Evolutionary conservation across 768 basidiomycete species (phyloP).

Genomic region (Pseudohyphozyma bogoriensis): DNA sequence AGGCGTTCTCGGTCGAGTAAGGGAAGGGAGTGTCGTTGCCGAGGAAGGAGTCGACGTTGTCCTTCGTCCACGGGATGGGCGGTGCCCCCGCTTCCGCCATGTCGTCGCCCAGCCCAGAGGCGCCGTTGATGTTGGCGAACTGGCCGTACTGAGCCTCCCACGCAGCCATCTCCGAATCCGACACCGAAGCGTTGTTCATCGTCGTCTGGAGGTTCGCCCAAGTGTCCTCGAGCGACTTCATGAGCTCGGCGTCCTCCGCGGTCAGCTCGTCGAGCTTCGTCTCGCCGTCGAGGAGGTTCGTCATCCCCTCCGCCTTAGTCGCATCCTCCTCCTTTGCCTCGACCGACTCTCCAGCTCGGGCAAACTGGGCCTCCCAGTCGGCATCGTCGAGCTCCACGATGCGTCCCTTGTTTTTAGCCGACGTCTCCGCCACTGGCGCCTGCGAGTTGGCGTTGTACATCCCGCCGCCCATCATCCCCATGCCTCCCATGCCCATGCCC

Average conservation of each 20-base stretch:
- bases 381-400: constrained; percentile 35
- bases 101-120: constrained; percentile 20
- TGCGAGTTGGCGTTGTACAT: constrained; percentile 1
- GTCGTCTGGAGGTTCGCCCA: constrained; percentile 26
- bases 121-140: constrained; percentile 32
- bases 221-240: constrained; percentile 29
- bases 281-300: constrained; percentile 21
- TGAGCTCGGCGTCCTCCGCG: constrained; percentile 25
- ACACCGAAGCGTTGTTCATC: constrained; percentile 2
- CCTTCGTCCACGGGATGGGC: constrained; percentile 17
- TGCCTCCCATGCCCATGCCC: constrained; percentile 5
- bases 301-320: neutral
- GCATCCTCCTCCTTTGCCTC: neutral
- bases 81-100: constrained; percentile 14
- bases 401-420: constrained; percentile 59
- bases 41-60: constrained; percentile 31
- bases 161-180: constrained; percentile 27
- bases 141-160: constrained; percentile 37
- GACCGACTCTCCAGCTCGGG: neutral
- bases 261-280: constrained; percentile 14
- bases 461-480: constrained; percentile 4
- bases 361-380: constrained; percentile 34
- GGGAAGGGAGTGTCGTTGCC: constrained; percentile 30
- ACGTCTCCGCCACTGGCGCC: neutral
- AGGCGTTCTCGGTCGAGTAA: constrained; percentile 36